These are phyloP conservation scores for Talaromyces verruculosus DNA, from an alignment of 2,329 filamentous ascomycete species.

Conservation along the genomic window DNA sequence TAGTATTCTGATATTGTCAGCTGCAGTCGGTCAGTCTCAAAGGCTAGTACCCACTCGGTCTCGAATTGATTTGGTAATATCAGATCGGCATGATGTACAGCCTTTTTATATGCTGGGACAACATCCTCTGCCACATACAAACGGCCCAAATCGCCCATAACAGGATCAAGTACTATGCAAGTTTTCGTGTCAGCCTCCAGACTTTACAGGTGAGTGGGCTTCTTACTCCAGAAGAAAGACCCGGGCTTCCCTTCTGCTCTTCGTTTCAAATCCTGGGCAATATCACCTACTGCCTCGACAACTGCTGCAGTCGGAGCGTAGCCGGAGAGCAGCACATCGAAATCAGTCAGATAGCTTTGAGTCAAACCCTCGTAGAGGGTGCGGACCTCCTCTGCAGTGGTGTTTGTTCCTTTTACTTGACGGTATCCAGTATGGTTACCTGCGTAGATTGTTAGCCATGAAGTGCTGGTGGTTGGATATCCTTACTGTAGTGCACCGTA, in stretches of 20 bases:
- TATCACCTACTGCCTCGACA: conserved; percentile 78
- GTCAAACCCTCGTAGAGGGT: conserved; percentile 82
- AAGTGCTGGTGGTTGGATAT: background rate
- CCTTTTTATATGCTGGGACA: conserved; percentile 81
- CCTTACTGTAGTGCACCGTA: conserved; percentile 93
- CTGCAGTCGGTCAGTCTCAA: background rate
- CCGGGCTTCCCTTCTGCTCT: conserved; percentile 64
- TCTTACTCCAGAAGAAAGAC: conserved; percentile 80
- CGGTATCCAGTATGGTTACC: conserved; percentile 94
- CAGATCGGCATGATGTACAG: conserved; percentile 79
- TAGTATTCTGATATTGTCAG: conserved; percentile 60
- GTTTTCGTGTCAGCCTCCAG: background rate
- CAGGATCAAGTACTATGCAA: conserved; percentile 75
- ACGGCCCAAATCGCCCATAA: conserved; percentile 94
- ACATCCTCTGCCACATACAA: conserved; percentile 91
- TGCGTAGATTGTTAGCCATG: conserved; percentile 38
- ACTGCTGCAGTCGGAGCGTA: conserved; percentile 87
- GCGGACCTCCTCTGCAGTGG: conserved; percentile 76
- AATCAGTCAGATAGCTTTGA: conserved; percentile 80
- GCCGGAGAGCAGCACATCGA: conserved; percentile 91
- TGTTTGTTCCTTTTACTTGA: conserved; percentile 81
- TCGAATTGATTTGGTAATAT: conserved; percentile 97
- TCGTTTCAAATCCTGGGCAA: conserved; percentile 75
- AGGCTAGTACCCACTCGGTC: conserved; percentile 68
- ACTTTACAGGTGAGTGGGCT: background rate